phyloP scores from a whole-genome alignment of 345 rosid species.

The Salix exigua region DNA sequence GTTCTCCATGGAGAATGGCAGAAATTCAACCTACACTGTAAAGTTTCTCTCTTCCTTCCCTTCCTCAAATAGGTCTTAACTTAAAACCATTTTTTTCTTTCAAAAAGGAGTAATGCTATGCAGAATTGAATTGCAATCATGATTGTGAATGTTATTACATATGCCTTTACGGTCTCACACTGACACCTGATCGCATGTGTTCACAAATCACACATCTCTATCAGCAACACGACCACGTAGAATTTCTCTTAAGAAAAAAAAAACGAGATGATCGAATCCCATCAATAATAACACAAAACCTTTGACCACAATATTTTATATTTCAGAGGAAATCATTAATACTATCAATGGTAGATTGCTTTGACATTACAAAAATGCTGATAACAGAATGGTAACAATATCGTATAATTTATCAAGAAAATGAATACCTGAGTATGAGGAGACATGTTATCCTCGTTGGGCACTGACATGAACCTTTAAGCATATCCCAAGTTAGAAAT shows the following conservation, averaged over 20 bases:
- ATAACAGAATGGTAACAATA: neutral
- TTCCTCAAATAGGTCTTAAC: neutral
- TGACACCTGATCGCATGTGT: neutral
- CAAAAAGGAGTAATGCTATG: neutral
- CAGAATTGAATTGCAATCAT: neutral
- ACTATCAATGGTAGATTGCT: neutral
- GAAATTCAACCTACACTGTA: neutral
- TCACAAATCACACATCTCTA: neutral
- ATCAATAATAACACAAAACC: neutral
- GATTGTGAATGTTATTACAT: neutral
- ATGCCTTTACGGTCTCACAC: neutral
- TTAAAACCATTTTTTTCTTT: neutral
- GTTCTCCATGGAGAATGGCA: neutral
- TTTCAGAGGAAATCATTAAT: neutral
- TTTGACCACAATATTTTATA: neutral
- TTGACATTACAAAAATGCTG: neutral
- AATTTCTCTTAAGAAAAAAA: neutral
- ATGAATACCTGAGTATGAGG: slow-evolving; percentile 48
- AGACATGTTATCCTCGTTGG: slow-evolving; percentile 47
- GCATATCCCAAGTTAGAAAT: neutral
- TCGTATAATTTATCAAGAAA: neutral
- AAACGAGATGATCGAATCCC: neutral
- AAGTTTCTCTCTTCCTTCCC: neutral
- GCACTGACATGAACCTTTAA: slow-evolving; percentile 40
- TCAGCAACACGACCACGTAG: neutral